Conservation (phyloP, 2,329 filamentous ascomycete genomes). For the Colletotrichum orbiculare region DNA sequence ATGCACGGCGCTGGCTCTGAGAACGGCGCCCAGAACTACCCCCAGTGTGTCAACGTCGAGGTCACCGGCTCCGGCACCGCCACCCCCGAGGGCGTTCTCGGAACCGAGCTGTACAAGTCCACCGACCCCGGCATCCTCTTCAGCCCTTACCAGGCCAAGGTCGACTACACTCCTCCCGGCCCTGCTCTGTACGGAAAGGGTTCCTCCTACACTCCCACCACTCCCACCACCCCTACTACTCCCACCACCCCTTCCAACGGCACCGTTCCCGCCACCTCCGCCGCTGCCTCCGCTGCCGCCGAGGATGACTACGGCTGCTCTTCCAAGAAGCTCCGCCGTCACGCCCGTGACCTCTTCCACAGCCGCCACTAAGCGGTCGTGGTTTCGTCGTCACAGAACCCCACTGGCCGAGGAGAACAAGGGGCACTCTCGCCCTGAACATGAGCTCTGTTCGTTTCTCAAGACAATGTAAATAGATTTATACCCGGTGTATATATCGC, state of each 20-base stretch:
- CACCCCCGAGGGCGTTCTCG: slow-evolving; percentile 45
- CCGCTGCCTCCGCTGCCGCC: slow-evolving; percentile 1
- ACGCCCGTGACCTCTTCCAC: slow-evolving; percentile 30
- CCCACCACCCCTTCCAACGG: slow-evolving; percentile 9
- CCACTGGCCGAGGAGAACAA: slow-evolving; percentile 2
- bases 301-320: slow-evolving; percentile 13
- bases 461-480: slow-evolving; percentile 33
- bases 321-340: slow-evolving; percentile 22
- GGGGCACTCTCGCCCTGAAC: too few relatives aligned
- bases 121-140: slow-evolving; percentile 47
- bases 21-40: slow-evolving; percentile 63
- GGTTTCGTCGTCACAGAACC: neutral
- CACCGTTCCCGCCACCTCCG: slow-evolving; percentile 12
- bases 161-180: slow-evolving; percentile 46
- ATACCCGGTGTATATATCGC: slow-evolving; percentile 34
- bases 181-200: slow-evolving; percentile 38
- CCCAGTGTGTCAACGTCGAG: slow-evolving; percentile 61
- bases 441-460: slow-evolving; percentile 30
- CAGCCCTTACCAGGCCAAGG: slow-evolving; percentile 45
- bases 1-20: slow-evolving; percentile 55
- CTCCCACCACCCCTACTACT: slow-evolving; percentile 17
- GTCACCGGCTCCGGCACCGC: slow-evolving; percentile 54
- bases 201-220: slow-evolving; percentile 36
- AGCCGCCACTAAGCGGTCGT: slow-evolving; percentile 21
- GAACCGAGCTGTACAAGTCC: slow-evolving; percentile 43